These are phyloP conservation scores for Citrus unshiu DNA, from an alignment of 345 rosid species.

Conservation along the genomic window DNA sequence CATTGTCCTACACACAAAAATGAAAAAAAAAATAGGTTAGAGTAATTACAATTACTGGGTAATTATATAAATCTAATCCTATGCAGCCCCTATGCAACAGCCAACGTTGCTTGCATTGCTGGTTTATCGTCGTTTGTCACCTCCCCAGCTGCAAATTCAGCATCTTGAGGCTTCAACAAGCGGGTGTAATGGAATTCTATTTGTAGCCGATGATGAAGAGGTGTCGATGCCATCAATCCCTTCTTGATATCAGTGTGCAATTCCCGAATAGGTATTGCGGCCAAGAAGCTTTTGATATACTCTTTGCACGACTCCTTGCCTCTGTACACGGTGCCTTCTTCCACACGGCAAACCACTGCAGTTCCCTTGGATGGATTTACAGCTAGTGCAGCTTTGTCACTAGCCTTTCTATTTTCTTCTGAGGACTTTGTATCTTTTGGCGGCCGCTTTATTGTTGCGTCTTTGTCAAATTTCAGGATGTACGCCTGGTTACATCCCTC, in stretches of 20 bases:
- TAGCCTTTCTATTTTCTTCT: slow-evolving; percentile 13
- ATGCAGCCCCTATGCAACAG: background rate
- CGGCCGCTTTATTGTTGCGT: slow-evolving; percentile 31
- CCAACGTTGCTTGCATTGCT: background rate
- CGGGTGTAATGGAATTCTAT: slow-evolving; percentile 60
- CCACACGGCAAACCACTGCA: background rate
- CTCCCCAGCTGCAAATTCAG: background rate
- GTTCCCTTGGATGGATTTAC: background rate
- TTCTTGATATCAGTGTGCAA: slow-evolving; percentile 60
- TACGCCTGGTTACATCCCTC: slow-evolving; percentile 66
- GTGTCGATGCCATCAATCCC: slow-evolving; percentile 49
- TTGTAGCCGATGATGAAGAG: slow-evolving; percentile 63
- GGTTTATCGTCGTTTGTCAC: background rate
- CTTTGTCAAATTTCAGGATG: slow-evolving; percentile 48
- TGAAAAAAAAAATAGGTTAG: background rate
- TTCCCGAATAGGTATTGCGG: slow-evolving; percentile 59
- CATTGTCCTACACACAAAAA: background rate
- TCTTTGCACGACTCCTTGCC: slow-evolving; percentile 69
- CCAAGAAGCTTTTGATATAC: slow-evolving; percentile 66
- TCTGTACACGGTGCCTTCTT: slow-evolving; percentile 35
- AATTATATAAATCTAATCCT: background rate
- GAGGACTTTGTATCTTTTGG: slow-evolving; percentile 13
- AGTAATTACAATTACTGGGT: slow-evolving; percentile 9
- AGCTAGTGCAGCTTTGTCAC: too few relatives aligned
- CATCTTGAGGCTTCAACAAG: slow-evolving; percentile 14